A percentile compares a stretch with the other conserved stretches of the same genome.
Conservation (phyloP, 192 early-diverging fungal genomes). For the Coemansia sp. region DNA sequence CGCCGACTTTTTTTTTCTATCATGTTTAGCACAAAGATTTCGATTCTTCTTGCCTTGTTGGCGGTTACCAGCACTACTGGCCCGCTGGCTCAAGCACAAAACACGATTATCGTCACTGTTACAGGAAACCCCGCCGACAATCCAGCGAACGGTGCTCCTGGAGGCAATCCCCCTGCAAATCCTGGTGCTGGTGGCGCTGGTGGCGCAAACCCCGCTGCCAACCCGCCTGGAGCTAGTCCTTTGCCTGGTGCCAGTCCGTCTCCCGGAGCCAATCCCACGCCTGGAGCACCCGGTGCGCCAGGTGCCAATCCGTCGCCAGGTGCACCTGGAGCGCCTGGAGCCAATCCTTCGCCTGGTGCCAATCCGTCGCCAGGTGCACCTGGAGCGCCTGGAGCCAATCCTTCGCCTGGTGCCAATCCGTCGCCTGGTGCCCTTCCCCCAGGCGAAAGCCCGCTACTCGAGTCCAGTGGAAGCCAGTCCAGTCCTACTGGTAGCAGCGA, state of each 20-base stretch:
- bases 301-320: background rate
- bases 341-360: background rate
- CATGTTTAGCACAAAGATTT: slow-evolving; percentile 6
- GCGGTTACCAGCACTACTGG: slow-evolving; percentile 1
- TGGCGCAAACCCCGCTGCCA: background rate
- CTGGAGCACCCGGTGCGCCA: background rate
- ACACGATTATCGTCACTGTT: background rate
- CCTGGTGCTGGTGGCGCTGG: background rate
- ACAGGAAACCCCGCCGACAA: slow-evolving; percentile 5
- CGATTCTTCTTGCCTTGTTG: slow-evolving; percentile 1
- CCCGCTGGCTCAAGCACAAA: background rate
- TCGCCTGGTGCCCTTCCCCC: background rate
- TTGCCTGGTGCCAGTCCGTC: background rate
- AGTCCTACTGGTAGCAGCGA: background rate
- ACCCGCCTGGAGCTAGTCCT: background rate
- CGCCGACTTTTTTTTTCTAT: background rate
- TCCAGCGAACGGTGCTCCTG: background rate
- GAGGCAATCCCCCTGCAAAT: background rate
- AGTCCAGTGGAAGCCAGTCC: background rate
- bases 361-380: background rate
- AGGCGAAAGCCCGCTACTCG: background rate
- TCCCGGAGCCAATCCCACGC: background rate
- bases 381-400: background rate
- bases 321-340: background rate
- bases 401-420: background rate